Evolutionary conservation across 108 stramenopile species (phyloP).

Genomic region (Phaeodactylum tricornutum): DNA sequence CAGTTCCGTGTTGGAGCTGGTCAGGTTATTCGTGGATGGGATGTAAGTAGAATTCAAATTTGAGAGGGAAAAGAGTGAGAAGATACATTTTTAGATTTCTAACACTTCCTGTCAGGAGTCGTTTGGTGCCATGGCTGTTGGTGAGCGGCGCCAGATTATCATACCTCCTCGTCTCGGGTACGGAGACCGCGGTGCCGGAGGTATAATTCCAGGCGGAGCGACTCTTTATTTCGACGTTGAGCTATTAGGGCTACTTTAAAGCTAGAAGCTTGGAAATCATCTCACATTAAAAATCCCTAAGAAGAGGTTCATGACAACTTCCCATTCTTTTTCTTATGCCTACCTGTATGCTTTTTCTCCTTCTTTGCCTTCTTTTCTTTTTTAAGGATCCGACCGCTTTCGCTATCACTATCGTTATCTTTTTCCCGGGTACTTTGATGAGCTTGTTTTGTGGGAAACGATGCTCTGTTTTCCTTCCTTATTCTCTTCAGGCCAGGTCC

Average conservation of each 20-base stretch:
- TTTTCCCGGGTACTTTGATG: no score
- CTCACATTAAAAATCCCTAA: no score
- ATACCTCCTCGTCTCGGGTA: constrained; percentile 84
- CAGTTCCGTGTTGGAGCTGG: constrained; percentile 84
- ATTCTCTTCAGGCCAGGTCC: constrained; percentile 9
- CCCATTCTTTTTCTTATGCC: constrained; percentile 9
- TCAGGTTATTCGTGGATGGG: constrained; percentile 86
- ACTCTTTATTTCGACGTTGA: constrained; percentile 95
- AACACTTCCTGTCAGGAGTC: no score
- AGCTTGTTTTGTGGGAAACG: constrained; percentile 1
- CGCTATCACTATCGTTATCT: constrained; percentile 10
- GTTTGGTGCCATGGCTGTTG: constrained; percentile 85
- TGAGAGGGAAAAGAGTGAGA: no score
- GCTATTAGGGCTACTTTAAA: constrained; percentile 51
- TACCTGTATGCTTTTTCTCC: constrained; percentile 14
- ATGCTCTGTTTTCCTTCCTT: not conserved
- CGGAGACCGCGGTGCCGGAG: constrained; percentile 85
- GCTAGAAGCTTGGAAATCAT: not conserved
- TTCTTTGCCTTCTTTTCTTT: constrained; percentile 24
- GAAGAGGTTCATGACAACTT: no score
- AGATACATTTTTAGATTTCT: no score
- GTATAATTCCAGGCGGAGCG: constrained; percentile 84
- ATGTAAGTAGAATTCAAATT: no score
- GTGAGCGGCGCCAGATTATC: constrained; percentile 80
- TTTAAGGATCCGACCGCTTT: constrained; percentile 12